Percentiles rank a stretch among this genome's conserved stretches.
Evolutionary conservation across 345 rosid species (phyloP).

Genomic region (Mercurialis annua): DNA sequence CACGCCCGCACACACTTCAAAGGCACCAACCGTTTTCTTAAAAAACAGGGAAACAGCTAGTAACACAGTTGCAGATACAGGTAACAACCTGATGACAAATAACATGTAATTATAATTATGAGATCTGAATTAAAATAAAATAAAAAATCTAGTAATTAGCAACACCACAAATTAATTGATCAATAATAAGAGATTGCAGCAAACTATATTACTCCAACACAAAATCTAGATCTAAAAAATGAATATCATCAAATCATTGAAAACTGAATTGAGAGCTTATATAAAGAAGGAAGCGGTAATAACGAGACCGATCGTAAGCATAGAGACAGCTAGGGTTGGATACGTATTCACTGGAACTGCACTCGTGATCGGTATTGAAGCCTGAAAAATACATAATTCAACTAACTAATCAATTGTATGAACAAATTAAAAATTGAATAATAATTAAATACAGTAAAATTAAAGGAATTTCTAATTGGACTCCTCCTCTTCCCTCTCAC

Average conservation of each 20-base stretch:
- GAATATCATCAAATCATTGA: too few relatives aligned
- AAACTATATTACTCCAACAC: too few relatives aligned
- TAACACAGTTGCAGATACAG: too few relatives aligned
- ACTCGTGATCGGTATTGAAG: conserved; percentile 65
- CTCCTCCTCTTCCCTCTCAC: too few relatives aligned
- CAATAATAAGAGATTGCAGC: background rate
- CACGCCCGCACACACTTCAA: too few relatives aligned
- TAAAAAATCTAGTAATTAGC: background rate
- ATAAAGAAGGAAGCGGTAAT: conserved; percentile 82
- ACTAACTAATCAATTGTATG: background rate
- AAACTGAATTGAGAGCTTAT: conserved; percentile 39
- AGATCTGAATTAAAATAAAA: too few relatives aligned
- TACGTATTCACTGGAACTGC: conserved; percentile 75
- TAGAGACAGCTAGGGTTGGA: conserved; percentile 55
- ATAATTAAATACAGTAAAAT: background rate
- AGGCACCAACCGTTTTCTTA: too few relatives aligned
- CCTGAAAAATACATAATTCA: conserved; percentile 26
- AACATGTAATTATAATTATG: too few relatives aligned
- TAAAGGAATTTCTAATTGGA: too few relatives aligned
- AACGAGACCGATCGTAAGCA: conserved; percentile 67
- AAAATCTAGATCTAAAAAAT: conserved; percentile 1
- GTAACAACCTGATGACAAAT: too few relatives aligned
- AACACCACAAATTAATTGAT: background rate
- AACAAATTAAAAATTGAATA: background rate
- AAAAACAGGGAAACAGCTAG: too few relatives aligned